A percentile compares a stretch with the other conserved stretches of the same genome.
phyloP scores from a whole-genome alignment of 805 yeast genomes.

The Cyberlindnera xishuangbannaensis region DNA sequence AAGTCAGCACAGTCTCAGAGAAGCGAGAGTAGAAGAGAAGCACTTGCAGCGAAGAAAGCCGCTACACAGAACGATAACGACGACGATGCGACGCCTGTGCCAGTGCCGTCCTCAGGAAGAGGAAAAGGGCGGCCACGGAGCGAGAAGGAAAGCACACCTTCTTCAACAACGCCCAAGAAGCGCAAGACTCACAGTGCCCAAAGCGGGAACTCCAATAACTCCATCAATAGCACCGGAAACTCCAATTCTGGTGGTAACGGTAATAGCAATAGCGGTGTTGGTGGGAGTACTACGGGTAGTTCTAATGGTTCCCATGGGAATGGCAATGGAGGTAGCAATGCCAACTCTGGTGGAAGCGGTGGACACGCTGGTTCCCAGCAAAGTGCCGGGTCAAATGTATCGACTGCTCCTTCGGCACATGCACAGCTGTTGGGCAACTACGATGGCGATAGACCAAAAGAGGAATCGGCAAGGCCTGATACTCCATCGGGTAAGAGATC shows the following conservation, averaged over 20 bases:
- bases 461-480: constrained; percentile 15
- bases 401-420: not conserved
- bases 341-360: too few relatives aligned
- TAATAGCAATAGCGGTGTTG: too few relatives aligned
- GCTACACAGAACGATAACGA: constrained; percentile 30
- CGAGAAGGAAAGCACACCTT: constrained; percentile 1
- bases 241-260: too few relatives aligned
- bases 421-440: constrained; percentile 1
- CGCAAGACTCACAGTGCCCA: constrained; percentile 16
- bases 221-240: not conserved
- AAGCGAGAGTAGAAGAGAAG: constrained; percentile 85
- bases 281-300: too few relatives aligned
- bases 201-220: not conserved
- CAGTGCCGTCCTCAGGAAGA: not conserved
- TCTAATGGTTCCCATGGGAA: too few relatives aligned
- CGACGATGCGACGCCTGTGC: constrained; percentile 20
- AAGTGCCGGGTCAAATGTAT: not conserved
- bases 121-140: not conserved
- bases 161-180: constrained; percentile 21
- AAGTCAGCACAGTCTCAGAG: constrained; percentile 70
- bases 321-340: too few relatives aligned
- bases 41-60: constrained; percentile 83
- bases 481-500: constrained; percentile 17
- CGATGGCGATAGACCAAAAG: not conserved
- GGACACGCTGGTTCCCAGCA: not conserved